A percentile compares a stretch with the other conserved stretches of the same genome.
phyloP scores from a whole-genome alignment of 768 basidiomycete species.

The Terana coerulea region DNA sequence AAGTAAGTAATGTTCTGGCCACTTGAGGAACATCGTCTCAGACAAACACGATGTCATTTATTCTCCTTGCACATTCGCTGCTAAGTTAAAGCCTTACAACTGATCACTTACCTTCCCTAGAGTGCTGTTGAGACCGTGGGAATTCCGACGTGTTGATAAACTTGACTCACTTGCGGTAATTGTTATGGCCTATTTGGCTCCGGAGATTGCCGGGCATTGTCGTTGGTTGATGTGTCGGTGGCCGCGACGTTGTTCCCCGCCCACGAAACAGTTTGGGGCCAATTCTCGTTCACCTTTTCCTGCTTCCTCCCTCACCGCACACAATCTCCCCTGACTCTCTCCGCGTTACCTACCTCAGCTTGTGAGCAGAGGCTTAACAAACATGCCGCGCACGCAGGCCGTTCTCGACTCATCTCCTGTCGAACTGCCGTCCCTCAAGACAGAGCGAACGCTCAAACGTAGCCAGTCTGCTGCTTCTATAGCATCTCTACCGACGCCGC shows the following conservation, averaged over 20 bases:
- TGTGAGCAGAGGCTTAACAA: background rate
- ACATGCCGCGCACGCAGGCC: conserved; percentile 8
- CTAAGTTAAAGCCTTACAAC: too few relatives aligned
- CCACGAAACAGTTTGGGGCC: background rate
- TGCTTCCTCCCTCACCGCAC: background rate
- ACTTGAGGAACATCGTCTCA: too few relatives aligned
- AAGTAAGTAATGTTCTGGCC: too few relatives aligned
- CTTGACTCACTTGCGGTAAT: too few relatives aligned
- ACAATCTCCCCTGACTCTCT: background rate
- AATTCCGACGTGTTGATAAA: too few relatives aligned
- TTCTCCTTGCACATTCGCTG: too few relatives aligned
- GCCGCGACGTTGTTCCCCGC: background rate
- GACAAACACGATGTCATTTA: too few relatives aligned
- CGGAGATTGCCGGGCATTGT: background rate
- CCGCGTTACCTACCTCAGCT: background rate
- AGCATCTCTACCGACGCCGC: conserved; percentile 65
- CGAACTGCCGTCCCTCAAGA: conserved; percentile 2
- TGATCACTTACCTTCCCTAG: too few relatives aligned
- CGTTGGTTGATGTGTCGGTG: background rate
- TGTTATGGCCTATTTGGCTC: conserved; percentile 3
- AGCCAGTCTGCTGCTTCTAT: conserved; percentile 39
- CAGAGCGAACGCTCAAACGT: conserved; percentile 9
- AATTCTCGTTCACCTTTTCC: background rate
- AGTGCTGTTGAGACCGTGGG: too few relatives aligned
- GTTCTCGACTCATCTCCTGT: conserved; percentile 6